Conservation (phyloP, 805 yeast genomes). For the Candida xyloterini region DNA sequence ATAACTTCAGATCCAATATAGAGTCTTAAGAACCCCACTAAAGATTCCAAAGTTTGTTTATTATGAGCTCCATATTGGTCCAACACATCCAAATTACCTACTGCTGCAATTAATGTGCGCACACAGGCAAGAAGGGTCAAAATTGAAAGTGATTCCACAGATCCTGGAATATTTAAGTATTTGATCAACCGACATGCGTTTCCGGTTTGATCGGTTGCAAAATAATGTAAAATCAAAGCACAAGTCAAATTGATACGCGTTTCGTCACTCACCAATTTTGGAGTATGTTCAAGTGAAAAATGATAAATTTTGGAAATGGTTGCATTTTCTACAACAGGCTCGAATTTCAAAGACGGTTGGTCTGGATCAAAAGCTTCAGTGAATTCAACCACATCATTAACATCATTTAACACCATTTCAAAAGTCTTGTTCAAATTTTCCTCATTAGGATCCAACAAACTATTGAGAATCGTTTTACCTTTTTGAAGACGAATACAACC, state of each 20-base stretch:
- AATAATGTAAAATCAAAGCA: conserved; percentile 29
- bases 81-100: conserved; percentile 13
- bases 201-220: conserved; percentile 18
- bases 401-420: conserved; percentile 23
- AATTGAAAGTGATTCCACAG: conserved; percentile 26
- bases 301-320: conserved; percentile 16
- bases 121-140: conserved; percentile 29
- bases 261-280: conserved; percentile 26
- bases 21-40: conserved; percentile 24
- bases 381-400: conserved; percentile 23
- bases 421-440: conserved; percentile 23
- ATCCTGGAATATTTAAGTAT: conserved; percentile 22
- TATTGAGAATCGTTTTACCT: conserved; percentile 28
- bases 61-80: conserved; percentile 16
- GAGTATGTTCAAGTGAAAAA: conserved; percentile 11
- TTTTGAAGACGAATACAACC: conserved; percentile 27
- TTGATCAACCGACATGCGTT: conserved; percentile 26
- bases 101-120: conserved; percentile 22
- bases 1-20: conserved; percentile 19
- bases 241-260: conserved; percentile 31
- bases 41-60: conserved; percentile 20
- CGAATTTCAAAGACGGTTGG: conserved; percentile 5
- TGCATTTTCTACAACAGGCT: conserved; percentile 8
- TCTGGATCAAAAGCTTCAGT: conserved; percentile 12
- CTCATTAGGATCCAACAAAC: conserved; percentile 24